phyloP scores from a whole-genome alignment of 2,329 filamentous ascomycete genomes.

The Pyrenochaeta sp. region DNA sequence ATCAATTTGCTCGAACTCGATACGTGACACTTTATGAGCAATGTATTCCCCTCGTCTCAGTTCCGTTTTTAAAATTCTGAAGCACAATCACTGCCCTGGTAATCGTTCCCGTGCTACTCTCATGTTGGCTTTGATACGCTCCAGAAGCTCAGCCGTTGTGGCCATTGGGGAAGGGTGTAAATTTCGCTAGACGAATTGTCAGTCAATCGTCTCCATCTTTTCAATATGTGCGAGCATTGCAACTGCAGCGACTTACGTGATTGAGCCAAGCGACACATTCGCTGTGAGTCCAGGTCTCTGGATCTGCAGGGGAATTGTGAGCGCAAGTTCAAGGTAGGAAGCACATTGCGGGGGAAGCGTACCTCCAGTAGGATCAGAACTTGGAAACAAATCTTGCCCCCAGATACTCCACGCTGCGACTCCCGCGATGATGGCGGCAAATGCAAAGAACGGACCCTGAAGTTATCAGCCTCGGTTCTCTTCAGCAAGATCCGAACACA shows the following conservation, averaged over 20 bases:
- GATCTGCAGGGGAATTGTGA: conserved; percentile 63
- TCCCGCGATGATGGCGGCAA: conserved; percentile 81
- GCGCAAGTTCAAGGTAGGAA: background rate
- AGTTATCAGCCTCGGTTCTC: conserved; percentile 5
- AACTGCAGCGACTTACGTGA: conserved; percentile 77
- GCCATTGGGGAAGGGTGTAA: conserved; percentile 67
- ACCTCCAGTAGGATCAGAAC: conserved; percentile 80
- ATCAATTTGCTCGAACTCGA: too few relatives aligned
- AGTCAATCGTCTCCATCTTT: too few relatives aligned
- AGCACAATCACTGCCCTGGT: conserved; percentile 4
- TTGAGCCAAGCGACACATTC: conserved; percentile 84
- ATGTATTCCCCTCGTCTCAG: background rate
- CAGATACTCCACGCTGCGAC: conserved; percentile 85
- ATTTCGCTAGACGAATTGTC: conserved; percentile 60
- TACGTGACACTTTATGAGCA: too few relatives aligned
- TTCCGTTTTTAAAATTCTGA: background rate
- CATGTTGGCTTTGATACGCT: conserved; percentile 74
- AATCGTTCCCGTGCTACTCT: conserved; percentile 46
- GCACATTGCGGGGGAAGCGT: conserved; percentile 44
- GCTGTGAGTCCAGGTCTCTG: conserved; percentile 76
- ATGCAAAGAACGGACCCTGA: conserved; percentile 56
- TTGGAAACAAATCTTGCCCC: conserved; percentile 84
- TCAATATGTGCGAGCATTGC: too few relatives aligned
- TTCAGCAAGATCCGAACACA: conserved; percentile 15
- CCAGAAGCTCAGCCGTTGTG: conserved; percentile 69